These are phyloP conservation scores for Phoma herbarum DNA, from an alignment of 2,329 filamentous ascomycete species.

Conservation along the genomic window DNA sequence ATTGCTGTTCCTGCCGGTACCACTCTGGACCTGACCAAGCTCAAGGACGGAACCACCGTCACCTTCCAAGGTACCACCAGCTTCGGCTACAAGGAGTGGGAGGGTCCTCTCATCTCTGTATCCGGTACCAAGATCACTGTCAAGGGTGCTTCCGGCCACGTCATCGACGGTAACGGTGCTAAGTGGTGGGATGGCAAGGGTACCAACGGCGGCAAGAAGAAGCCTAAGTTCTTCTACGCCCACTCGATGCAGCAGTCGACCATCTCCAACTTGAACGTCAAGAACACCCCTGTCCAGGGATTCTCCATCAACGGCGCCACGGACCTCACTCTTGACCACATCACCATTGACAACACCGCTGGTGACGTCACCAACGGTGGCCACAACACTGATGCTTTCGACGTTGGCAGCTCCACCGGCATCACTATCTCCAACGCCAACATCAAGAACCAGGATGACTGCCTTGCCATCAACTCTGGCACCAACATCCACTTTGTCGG, in stretches of 20 bases:
- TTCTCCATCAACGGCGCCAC: constrained; percentile 59
- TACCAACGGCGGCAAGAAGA: constrained; percentile 56
- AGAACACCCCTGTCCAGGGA: constrained; percentile 65
- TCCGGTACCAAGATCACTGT: constrained; percentile 68
- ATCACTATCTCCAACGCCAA: constrained; percentile 62
- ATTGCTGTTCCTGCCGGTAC: constrained; percentile 66
- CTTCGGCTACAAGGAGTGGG: constrained; percentile 72
- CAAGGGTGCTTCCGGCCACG: constrained; percentile 63
- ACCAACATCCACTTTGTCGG: constrained; percentile 51
- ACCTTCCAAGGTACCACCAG: constrained; percentile 72
- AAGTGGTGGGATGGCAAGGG: constrained; percentile 62
- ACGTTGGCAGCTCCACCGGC: constrained; percentile 60
- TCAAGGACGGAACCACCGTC: constrained; percentile 63
- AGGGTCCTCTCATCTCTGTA: constrained; percentile 69
- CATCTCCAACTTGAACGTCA: constrained; percentile 61
- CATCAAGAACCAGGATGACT: constrained; percentile 68
- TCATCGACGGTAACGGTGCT: constrained; percentile 65
- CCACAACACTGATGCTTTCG: constrained; percentile 67
- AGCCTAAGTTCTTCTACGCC: constrained; percentile 64
- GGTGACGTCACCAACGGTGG: constrained; percentile 55
- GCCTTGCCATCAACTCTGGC: constrained; percentile 67
- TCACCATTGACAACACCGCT: constrained; percentile 67
- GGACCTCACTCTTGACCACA: constrained; percentile 57
- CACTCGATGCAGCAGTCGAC: constrained; percentile 61
- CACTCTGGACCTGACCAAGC: constrained; percentile 66